Evolutionary conservation across 306 rosid genomes (phyloP).

Genomic region (Vachellia pachyceras): DNA sequence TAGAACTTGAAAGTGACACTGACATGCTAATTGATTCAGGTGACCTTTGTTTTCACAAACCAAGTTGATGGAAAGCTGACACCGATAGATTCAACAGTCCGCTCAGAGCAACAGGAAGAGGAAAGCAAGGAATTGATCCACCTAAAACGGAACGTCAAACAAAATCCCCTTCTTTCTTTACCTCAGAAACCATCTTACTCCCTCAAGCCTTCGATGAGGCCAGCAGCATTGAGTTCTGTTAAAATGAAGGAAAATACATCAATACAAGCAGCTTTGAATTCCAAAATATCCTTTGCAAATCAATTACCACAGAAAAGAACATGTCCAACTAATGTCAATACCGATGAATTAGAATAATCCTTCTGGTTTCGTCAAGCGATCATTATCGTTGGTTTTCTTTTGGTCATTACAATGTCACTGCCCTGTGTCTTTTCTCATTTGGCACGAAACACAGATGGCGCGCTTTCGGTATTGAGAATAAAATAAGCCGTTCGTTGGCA

Average conservation of each 20-base stretch:
- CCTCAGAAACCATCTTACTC: conserved; percentile 48
- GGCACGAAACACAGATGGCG: background rate
- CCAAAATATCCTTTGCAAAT: conserved; percentile 50
- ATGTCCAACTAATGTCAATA: conserved; percentile 45
- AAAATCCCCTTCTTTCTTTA: conserved; percentile 48
- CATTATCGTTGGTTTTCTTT: background rate
- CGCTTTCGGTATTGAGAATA: background rate
- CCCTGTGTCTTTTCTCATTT: background rate
- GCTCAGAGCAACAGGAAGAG: conserved; percentile 52
- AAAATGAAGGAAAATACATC: conserved; percentile 43
- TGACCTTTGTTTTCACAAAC: conserved; percentile 85
- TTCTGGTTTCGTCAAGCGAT: background rate
- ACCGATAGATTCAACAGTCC: conserved; percentile 68
- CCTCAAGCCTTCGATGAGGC: conserved; percentile 43
- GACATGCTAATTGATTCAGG: conserved; percentile 54
- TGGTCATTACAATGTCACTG: background rate
- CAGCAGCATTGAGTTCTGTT: conserved; percentile 40
- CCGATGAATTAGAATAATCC: conserved; percentile 3
- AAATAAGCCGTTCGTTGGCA: too few relatives aligned
- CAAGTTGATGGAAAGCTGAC: conserved; percentile 89
- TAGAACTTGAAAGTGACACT: conserved; percentile 7
- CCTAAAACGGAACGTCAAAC: conserved; percentile 44
- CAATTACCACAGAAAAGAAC: conserved; percentile 72
- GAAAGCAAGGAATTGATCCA: conserved; percentile 48
- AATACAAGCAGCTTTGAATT: conserved; percentile 41